Base-by-base conservation (phyloP, 352 stramenopile genomes). In the Globisporangium viniferum region DNA sequence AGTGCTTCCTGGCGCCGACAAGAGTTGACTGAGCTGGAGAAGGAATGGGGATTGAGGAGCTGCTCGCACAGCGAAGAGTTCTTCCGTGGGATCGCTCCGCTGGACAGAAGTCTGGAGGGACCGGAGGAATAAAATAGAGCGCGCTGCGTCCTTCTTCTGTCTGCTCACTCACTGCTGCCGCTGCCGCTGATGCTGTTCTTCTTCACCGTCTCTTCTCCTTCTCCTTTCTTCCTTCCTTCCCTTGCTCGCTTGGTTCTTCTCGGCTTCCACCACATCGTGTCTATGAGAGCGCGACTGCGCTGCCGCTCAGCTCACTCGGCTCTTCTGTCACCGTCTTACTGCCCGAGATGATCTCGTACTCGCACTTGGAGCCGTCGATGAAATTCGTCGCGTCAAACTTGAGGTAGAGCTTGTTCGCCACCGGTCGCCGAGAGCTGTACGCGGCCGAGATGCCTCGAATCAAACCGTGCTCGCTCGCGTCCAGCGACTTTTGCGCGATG, bases 321-420 rank as follows among this genome's bases (percentile, higher is more conserved):
- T 71, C 64, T 15, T 61, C 57, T 6, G 64, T 73, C 22, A 90
- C 72, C 5, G 67, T 83, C 79, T 93, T 93, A 72, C 64, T 81
- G 64, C 82, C 85, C 5, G 76, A 77, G 18, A 91, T 68, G 62
- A 93, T 81, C 70, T 90, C 74, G 69, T 93, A 93, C 69, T 88
- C 64, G 73, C 85, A 93, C 51, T 63, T 72, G 10, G 73, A 81
- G 64, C 77, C 81, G 73, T 90, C 80, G 61, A 93, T 91, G 41
- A 89, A 89, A 72, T 93, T 93, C 33, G 74, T 81, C 48, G 79
- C 71, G 72, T 93, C 85, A 60, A 93, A 93, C 67, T 93, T 93
- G 59, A 93, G 76, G 68, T 91, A 93, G 55, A 93, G 72, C 59
- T 86, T 89, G 22, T 70, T 76, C 36, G 85, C 85, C 27, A 89